Evolutionary conservation across 768 basidiomycete genomes (phyloP), one percentile per base, ranked within the genome.

Genomic region (Tylopilus felleus): DNA sequence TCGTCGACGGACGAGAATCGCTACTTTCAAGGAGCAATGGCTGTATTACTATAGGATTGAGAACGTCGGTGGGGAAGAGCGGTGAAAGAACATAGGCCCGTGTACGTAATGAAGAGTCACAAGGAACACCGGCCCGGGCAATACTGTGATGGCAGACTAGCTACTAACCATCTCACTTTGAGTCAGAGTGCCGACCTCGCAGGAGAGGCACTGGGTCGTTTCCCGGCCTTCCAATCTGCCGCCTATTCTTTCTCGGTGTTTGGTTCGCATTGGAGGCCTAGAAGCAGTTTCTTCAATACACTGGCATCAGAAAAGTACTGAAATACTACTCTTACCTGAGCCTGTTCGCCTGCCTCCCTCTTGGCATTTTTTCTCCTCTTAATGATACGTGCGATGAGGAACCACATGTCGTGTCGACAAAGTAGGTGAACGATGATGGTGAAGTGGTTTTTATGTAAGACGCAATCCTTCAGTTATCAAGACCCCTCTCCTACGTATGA

Each of bases 341-440:
- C 4, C 23, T 60, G 59, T 8, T 38, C 16, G 9, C 10, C 19
- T 2, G 41, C 42, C 25, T 40, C 29, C n/a, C 19, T 40, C 16
- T 6, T 53, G 17, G 46, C 51, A n/a, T 28, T 41, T 10, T 2
- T 42, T 46, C 14, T 49, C 39, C 39, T 60, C 23, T 12, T 50
- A 5, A 56, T 56, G 4, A 56, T 5, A 19, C 59, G 59, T 3
- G 49, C 46, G 29, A 61, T 14, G 22, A 40, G 1, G 47, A 61
- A 39, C 54, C 59, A 56, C 58, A 60, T 60, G 12, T 1, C 49
- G 22, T 19, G 16, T 39, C 2, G 19, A 19, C 21, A 0, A 8
- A 48, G 35, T 16, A n/a, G 5, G 23, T 35, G 40, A 36, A n/a
- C n/a, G 19, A 10, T 22, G n/a, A 35, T 3, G 13, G 14, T 6